Percentiles rank a stretch among this genome's conserved stretches.
Conservation (phyloP, 495 filamentous ascomycete genomes). For the Amorphotheca resinae region DNA sequence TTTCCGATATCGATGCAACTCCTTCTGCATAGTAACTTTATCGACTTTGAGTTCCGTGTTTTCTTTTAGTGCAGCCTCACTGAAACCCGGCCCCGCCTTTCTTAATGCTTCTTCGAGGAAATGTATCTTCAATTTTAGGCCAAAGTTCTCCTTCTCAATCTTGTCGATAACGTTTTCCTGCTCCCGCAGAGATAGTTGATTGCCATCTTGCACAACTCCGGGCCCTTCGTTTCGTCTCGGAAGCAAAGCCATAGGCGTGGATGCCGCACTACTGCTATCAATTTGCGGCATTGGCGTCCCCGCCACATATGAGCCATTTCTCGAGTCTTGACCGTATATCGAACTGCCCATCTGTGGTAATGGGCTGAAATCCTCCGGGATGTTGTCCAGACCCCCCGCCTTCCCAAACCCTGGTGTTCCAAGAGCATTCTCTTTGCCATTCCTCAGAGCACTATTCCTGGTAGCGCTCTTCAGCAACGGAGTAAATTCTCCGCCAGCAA, state of each 20-base stretch:
- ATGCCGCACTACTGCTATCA: constrained; percentile 62
- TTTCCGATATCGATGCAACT: constrained; percentile 75
- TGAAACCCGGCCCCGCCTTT: constrained; percentile 77
- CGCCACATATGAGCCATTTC: constrained; percentile 32
- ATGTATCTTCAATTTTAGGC: constrained; percentile 68
- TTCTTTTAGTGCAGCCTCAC: constrained; percentile 75
- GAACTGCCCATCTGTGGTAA: constrained; percentile 48
- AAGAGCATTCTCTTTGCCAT: constrained; percentile 40
- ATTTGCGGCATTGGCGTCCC: constrained; percentile 56
- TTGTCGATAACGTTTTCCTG: constrained; percentile 92
- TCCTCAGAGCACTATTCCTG: constrained; percentile 57
- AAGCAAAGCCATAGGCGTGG: constrained; percentile 63
- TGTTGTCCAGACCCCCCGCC: constrained; percentile 44
- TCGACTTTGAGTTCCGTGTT: constrained; percentile 93
- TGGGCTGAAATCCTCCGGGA: constrained; percentile 52
- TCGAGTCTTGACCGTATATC: constrained; percentile 47
- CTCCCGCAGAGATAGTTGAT: constrained; percentile 78
- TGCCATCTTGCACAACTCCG: constrained; percentile 64
- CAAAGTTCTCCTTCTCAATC: constrained; percentile 87
- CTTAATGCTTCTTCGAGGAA: constrained; percentile 68
- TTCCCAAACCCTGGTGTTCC: constrained; percentile 61
- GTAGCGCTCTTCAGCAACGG: constrained; percentile 85
- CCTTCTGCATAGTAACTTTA: constrained; percentile 72
- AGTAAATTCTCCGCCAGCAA: constrained; percentile 73
- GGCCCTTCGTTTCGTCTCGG: constrained; percentile 43